Evolutionary conservation across 768 basidiomycete genomes (phyloP), one percentile per base, ranked within the genome.

Genomic region (Botryobasidium botryosum): DNA sequence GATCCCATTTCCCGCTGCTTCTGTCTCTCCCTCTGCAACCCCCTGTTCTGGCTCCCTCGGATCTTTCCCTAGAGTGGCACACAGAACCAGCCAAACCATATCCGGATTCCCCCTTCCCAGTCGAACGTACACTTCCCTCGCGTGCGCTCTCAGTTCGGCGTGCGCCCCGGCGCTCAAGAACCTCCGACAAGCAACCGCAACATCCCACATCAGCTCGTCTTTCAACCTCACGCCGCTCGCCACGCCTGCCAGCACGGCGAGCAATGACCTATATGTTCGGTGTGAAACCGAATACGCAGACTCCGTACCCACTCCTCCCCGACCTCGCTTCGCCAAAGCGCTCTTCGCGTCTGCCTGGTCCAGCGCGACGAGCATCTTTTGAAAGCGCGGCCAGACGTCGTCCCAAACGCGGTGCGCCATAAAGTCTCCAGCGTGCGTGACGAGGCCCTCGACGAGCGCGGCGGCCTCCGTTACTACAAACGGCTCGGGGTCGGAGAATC

Each of bases 371-470:
- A 96, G 61, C 46, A 94, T 66, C 6, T 50, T 54, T 31, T 62
- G 65, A 56, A 92, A 84, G 33, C 70, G 73, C 1, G 92, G 92
- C 91, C 92, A 97, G 17, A 88, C 71, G 50, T 96, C 84, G 51
- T 94, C 86, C 74, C 90, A 81, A 26, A 97, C 70, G 44, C 82
- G 68, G 27, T 74, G 67, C 40, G 70, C 71, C 83, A 97, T 91
- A 62, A 85, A 94, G 44, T 72, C 73, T 21, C 91, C 94, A 23
- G 76, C 72, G 51, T 83, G 67, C 29, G 55, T 62, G 0, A 75
- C 71, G 31, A 99, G 65, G 1, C 71, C 62, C 51, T 83, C 80
- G n/a, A 96, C 63, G 35, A 94, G 63, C 3, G 61, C 62, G 1
- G 80, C 77, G 1, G 86, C 78, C 20, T 81, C 79, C 44, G 72